Conservation (phyloP, 208 protist genomes). For the Leptomonas pyrrhocoris region DNA sequence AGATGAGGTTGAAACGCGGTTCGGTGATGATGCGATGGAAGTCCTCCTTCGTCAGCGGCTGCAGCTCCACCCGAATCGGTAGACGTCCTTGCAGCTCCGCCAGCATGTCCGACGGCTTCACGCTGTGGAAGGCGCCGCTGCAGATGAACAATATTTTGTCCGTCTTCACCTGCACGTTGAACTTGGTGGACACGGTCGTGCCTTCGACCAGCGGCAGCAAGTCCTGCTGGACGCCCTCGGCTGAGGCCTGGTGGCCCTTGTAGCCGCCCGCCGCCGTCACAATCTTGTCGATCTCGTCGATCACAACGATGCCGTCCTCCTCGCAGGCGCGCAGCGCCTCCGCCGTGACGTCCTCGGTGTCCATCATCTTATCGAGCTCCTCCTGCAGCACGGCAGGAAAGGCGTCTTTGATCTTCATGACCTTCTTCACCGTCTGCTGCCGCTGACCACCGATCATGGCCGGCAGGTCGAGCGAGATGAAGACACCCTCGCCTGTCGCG, state of each 20-base stretch:
- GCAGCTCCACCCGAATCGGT: slow-evolving; percentile 98
- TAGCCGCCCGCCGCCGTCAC: slow-evolving; percentile 87
- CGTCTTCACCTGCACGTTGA: slow-evolving; percentile 97
- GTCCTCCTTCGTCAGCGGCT: slow-evolving; percentile 95
- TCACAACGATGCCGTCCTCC: slow-evolving; percentile 98
- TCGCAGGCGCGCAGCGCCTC: slow-evolving; percentile 95
- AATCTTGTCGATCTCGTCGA: slow-evolving; percentile 99
- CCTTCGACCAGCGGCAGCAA: slow-evolving; percentile 98
- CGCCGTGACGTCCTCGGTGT: slow-evolving; percentile 91
- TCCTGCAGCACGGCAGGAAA: slow-evolving; percentile 91
- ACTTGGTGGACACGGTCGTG: slow-evolving; percentile 96
- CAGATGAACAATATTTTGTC: slow-evolving; percentile 98
- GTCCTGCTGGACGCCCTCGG: slow-evolving; percentile 98
- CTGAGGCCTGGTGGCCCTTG: slow-evolving; percentile 92
- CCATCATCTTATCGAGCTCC: slow-evolving; percentile 95
- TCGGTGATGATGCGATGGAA: slow-evolving; percentile 98
- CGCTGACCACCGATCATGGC: slow-evolving; percentile 78
- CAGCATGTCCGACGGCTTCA: slow-evolving; percentile 95
- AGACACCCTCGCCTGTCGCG: slow-evolving; percentile 73
- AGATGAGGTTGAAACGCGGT: slow-evolving; percentile 97
- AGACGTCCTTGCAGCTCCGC: slow-evolving; percentile 97
- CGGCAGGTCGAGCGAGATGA: slow-evolving; percentile 89
- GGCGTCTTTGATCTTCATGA: slow-evolving; percentile 94
- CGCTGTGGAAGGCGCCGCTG: slow-evolving; percentile 97
- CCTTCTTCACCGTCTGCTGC: slow-evolving; percentile 88